Base-by-base conservation (phyloP, 1,139 yeast genomes). In the Geotrichum klebahnii region DNA sequence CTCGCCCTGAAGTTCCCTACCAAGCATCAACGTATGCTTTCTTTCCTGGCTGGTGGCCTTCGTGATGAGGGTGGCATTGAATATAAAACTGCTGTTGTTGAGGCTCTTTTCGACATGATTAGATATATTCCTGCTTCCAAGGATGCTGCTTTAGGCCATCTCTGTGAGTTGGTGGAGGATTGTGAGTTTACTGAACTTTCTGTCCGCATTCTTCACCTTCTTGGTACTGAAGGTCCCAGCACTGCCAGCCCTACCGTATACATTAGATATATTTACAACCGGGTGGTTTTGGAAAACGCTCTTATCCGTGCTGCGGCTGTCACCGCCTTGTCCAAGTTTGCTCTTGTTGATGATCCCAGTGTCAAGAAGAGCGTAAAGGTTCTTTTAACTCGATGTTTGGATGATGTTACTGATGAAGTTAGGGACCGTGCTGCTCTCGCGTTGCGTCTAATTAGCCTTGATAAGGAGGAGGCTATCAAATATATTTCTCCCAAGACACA, bases 121-220 rank as follows among this genome's bases (percentile, higher is more conserved):
- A 83, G 84, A 58, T 88, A 84, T 63, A 82, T 89, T 55, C 95
- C 96, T 24, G 84, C 80, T 52, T 87, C 94, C n/a, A 81, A 87
- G 62, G 95, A 87, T 61, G 70, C 79, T 53, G 95, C 96, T 29
- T 75, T 92, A 63, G 88, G 86, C 72, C 85, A 84, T 65, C 76
- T 94, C 60, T 89, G 97, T 75, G 99, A 92, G 68, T 89, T 89
- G 64, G 94, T 92, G 61, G 99, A 94, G 71, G 99, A 92, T 73
- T 92, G 97, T 72, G 99, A 92, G 71, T 92, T 78, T 71, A 86
- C 96, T 35, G 97, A 89, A 69, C 80, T 92, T 55, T 80, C 95
- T 32, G 96, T 90, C 29, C 82, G 97, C 67, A 84, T 92, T 56
- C 77, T 92, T 67, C 96, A 89, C 69, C 72, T 90, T 59, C 77